Evolutionary conservation across 805 yeast genomes (phyloP), one percentile per base, ranked within the genome.

Genomic region (Jamesozyma spencerorum): DNA sequence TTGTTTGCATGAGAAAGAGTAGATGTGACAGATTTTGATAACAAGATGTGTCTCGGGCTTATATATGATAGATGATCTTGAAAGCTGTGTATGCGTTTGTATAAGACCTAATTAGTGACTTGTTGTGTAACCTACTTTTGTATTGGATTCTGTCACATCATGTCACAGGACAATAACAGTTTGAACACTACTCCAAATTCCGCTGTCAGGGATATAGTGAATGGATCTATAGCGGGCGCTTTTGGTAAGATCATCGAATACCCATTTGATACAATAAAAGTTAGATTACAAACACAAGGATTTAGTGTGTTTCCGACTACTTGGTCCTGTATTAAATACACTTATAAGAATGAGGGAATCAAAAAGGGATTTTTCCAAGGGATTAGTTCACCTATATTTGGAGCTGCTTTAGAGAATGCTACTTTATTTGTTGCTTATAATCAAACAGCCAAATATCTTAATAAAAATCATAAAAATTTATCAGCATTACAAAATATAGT

Each of bases 231-330:
- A 5, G 69, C 96, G 1, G 97, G 97, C 12, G 80, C 85, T 42
- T 61, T 77, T 4, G 96, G 95, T 2, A 90, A 90, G 57, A 52
- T 83, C 22, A 74, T 88, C 13, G 97, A 88, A 60, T 87, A 79
- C 52, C 97, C 97, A 0, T 86, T 88, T 50, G 97, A 88, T 54
- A 90, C 97, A 0, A 72, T 87, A 31, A 90, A 88, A 60, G 97
- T 88, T 3, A 70, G 96, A 44, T 68, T 90, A 27, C 90, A 82
- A 55, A 75, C 86, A 1, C 92, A 84, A 54, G 81, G 87, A 8
- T 71, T 74, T 0, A 62, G 74, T 12, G 57, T 62, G 28, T 79
- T 73, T 51, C 60, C 60, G 0, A 78, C 84, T 1, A 80, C 95
- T 0, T 44, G 70, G 44, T 79, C 78, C 47, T 81, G 92, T 57